Percentiles rank a stretch among this genome's conserved stretches.
These are phyloP conservation scores for Saturnispora sanitii DNA, from an alignment of 805 yeast genomes.

Conservation along the genomic window DNA sequence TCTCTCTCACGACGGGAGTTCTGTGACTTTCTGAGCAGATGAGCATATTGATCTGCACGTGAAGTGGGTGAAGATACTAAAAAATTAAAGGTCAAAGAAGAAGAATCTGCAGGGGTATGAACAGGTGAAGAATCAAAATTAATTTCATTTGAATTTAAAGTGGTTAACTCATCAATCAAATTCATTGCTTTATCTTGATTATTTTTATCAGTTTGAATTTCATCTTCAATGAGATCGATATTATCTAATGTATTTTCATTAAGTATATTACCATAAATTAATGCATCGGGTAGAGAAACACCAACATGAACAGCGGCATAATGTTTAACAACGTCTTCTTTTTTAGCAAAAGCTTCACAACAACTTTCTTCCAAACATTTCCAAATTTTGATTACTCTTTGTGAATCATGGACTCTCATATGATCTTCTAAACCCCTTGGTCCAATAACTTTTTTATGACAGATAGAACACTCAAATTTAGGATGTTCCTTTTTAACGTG, in stretches of 20 bases:
- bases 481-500: slow-evolving; percentile 72
- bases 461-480: slow-evolving; percentile 48
- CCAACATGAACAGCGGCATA: slow-evolving; percentile 35
- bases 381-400: slow-evolving; percentile 49
- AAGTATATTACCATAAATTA: slow-evolving; percentile 7
- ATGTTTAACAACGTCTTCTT: slow-evolving; percentile 49
- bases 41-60: background rate
- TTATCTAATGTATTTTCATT: background rate
- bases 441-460: slow-evolving; percentile 69
- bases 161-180: no score
- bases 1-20: slow-evolving; percentile 2
- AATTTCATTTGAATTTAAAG: no score
- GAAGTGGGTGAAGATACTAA: background rate
- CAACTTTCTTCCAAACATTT: slow-evolving; percentile 47
- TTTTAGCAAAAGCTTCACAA: slow-evolving; percentile 39
- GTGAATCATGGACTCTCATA: slow-evolving; percentile 57
- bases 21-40: background rate
- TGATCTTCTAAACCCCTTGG: slow-evolving; percentile 61
- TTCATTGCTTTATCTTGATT: no score
- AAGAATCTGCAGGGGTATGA: background rate
- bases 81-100: background rate
- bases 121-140: no score
- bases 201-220: no score
- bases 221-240: no score
- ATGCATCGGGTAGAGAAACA: slow-evolving; percentile 13